These are phyloP conservation scores for Dictyostelium brefeldianum DNA, from an alignment of 78 protist species.

Conservation along the genomic window DNA sequence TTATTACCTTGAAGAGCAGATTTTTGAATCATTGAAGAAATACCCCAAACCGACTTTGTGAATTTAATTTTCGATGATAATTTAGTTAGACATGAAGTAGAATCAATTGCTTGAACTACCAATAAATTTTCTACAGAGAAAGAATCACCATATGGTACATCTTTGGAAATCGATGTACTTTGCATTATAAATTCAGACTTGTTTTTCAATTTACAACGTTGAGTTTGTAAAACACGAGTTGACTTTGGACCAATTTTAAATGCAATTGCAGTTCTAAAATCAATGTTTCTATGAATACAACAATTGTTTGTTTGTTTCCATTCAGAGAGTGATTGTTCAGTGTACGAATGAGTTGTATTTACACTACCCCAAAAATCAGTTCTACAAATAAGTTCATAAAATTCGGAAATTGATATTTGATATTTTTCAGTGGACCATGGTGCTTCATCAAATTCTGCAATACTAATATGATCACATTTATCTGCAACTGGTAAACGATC, in stretches of 20 bases:
- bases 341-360: constrained; percentile 63
- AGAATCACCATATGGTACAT: constrained; percentile 84
- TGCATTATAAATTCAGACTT: constrained; percentile 40
- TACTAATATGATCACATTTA: constrained; percentile 60
- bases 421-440: constrained; percentile 66
- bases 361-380: constrained; percentile 71
- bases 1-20: constrained; percentile 63
- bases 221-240: constrained; percentile 68
- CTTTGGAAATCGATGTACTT: constrained; percentile 28
- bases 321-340: constrained; percentile 49
- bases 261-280: constrained; percentile 70
- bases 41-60: constrained; percentile 82
- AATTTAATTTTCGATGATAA: constrained; percentile 71
- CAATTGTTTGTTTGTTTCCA: constrained; percentile 56
- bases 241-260: constrained; percentile 81
- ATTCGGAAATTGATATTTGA: constrained; percentile 51
- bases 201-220: constrained; percentile 51
- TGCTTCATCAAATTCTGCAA: constrained; percentile 58
- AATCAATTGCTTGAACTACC: constrained; percentile 43
- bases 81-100: constrained; percentile 36
- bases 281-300: constrained; percentile 66
- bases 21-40: constrained; percentile 76
- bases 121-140: constrained; percentile 71
- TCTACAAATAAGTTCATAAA: constrained; percentile 42
- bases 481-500: constrained; percentile 22